A percentile compares a stretch with the other conserved stretches of the same genome.
Conservation (phyloP, 768 basidiomycete species). For the Gymnopilus dilepis region DNA sequence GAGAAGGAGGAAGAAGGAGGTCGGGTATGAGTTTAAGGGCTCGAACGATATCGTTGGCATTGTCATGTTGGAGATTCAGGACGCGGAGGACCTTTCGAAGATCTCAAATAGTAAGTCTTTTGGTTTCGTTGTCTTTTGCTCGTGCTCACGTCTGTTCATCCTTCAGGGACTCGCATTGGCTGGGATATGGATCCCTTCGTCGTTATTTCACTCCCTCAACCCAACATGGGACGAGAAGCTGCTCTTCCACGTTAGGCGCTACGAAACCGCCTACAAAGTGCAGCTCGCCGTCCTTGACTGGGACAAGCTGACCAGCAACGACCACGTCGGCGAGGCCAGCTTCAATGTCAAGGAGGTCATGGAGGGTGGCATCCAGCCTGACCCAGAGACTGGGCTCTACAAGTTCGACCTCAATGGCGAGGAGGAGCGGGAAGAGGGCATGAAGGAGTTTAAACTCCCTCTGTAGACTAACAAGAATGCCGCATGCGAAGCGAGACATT, state of each 20-base stretch:
- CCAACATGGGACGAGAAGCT: conserved; percentile 96
- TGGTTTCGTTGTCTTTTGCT: neutral
- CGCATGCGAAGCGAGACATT: conserved; percentile 74
- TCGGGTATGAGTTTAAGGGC: conserved; percentile 54
- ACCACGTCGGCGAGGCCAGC: conserved; percentile 80
- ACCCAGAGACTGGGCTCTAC: conserved; percentile 61
- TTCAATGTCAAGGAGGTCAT: conserved; percentile 78
- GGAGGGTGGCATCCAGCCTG: conserved; percentile 67
- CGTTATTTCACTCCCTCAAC: conserved; percentile 84
- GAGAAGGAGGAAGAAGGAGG: conserved; percentile 31
- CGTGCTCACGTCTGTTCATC: neutral
- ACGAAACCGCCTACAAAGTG: conserved; percentile 79
- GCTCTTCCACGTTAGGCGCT: conserved; percentile 90
- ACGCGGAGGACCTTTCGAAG: conserved; percentile 83
- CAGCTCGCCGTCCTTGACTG: conserved; percentile 91
- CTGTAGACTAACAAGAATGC: conserved; percentile 65
- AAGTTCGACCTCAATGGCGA: conserved; percentile 47
- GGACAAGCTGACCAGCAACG: conserved; percentile 93
- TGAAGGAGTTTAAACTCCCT: conserved; percentile 76
- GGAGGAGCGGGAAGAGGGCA: conserved; percentile 74
- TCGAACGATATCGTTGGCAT: conserved; percentile 90
- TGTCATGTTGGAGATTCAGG: conserved; percentile 90
- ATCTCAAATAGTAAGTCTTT: conserved; percentile 79
- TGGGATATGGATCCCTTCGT: conserved; percentile 99
- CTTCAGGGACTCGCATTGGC: conserved; percentile 78